Percentiles rank a stretch among this genome's conserved stretches.
phyloP scores from a whole-genome alignment of 352 stramenopile species.

The Phytopythium cucurbitacearum region DNA sequence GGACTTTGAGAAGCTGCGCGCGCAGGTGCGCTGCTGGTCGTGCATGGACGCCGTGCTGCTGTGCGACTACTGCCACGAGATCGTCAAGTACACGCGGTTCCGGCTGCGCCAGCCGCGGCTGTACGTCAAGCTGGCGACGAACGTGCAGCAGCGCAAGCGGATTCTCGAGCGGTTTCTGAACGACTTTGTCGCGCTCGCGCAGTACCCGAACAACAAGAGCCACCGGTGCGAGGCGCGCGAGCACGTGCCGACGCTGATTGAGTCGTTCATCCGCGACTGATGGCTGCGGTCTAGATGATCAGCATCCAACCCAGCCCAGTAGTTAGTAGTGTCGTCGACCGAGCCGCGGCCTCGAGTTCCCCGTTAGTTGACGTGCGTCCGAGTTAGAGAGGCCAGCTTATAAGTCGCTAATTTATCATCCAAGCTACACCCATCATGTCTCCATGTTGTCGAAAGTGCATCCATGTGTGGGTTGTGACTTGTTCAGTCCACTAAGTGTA shows the following conservation, averaged over 20 bases:
- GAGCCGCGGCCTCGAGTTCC: neutral
- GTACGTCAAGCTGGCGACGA: slow-evolving; percentile 26
- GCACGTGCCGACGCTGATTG: slow-evolving; percentile 40
- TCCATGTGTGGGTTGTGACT: too few relatives aligned
- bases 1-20: slow-evolving; percentile 48
- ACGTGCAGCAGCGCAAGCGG: slow-evolving; percentile 39
- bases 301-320: neutral
- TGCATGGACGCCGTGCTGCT: slow-evolving; percentile 41
- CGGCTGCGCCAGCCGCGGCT: slow-evolving; percentile 39
- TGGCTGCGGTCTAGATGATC: neutral
- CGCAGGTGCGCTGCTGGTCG: slow-evolving; percentile 34
- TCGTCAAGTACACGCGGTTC: slow-evolving; percentile 49
- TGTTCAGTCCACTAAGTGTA: too few relatives aligned
- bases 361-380: too few relatives aligned
- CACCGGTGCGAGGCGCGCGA: slow-evolving; percentile 38
- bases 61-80: slow-evolving; percentile 62
- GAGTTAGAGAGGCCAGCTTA: too few relatives aligned
- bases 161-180: slow-evolving; percentile 48
- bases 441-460: too few relatives aligned
- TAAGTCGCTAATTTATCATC: too few relatives aligned
- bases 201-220: slow-evolving; percentile 29
- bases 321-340: neutral
- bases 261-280: slow-evolving; percentile 42
- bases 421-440: too few relatives aligned
- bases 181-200: slow-evolving; percentile 43